phyloP scores from a whole-genome alignment of 352 stramenopile species.

The Phytophthora uliginosa region DNA sequence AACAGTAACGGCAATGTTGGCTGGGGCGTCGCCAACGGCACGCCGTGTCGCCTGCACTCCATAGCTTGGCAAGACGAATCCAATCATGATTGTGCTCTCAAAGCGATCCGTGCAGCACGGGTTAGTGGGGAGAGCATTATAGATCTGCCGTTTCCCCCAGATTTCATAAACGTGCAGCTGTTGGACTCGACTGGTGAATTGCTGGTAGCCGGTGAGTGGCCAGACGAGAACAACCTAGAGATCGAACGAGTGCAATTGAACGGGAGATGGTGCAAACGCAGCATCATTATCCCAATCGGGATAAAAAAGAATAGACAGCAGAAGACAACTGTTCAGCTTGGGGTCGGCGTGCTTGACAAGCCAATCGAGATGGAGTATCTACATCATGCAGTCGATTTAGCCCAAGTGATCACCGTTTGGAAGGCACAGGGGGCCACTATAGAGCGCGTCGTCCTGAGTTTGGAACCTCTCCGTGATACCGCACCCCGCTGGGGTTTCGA shows the following conservation, averaged over 20 bases:
- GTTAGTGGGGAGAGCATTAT: neutral
- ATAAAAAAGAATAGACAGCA: neutral
- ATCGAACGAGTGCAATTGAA: neutral
- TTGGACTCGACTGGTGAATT: too few species aligned
- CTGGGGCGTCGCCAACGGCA: constrained; percentile 19
- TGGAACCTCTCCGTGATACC: neutral
- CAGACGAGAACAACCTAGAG: constrained; percentile 17
- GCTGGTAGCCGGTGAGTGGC: too few species aligned
- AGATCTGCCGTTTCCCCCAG: constrained; percentile 20
- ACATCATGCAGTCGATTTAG: constrained; percentile 30
- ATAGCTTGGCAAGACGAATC: constrained; percentile 28
- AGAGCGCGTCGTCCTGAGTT: constrained; percentile 17
- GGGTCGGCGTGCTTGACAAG: neutral
- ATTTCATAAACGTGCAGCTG: constrained; percentile 22
- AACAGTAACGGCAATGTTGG: constrained; percentile 15
- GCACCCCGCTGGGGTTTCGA: constrained; percentile 15
- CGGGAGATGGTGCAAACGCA: too few species aligned
- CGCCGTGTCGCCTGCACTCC: constrained; percentile 18
- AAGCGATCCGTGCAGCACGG: too few species aligned
- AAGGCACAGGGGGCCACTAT: constrained; percentile 35
- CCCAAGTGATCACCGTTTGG: constrained; percentile 24
- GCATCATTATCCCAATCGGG: constrained; percentile 19
- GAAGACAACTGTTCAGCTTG: constrained; percentile 10
- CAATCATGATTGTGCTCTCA: too few species aligned
- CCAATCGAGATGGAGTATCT: neutral